These are phyloP conservation scores for Naganishia onofrii DNA, from an alignment of 768 basidiomycete species.

Conservation along the genomic window DNA sequence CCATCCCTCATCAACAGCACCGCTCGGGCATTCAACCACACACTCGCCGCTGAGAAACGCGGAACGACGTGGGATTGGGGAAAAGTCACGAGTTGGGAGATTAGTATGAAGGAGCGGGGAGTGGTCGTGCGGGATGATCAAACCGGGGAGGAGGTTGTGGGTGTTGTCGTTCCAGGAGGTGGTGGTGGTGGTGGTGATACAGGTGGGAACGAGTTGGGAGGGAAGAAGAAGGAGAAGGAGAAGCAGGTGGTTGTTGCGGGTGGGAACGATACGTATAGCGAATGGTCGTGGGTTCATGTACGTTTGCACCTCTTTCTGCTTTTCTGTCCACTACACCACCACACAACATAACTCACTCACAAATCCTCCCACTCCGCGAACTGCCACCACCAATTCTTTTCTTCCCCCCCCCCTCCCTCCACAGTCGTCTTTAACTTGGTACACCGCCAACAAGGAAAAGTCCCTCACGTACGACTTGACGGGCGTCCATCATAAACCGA, in stretches of 20 bases:
- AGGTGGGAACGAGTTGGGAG: not conserved
- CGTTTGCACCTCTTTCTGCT: not conserved
- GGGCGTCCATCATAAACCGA: slow-evolving; percentile 44
- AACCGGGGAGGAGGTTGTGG: slow-evolving; percentile 14
- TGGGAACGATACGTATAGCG: slow-evolving; percentile 4
- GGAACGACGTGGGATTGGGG: slow-evolving; percentile 36
- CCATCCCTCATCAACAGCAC: slow-evolving; percentile 30
- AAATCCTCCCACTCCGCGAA: not conserved
- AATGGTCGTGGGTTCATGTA: slow-evolving; percentile 45
- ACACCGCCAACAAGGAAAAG: slow-evolving; percentile 9
- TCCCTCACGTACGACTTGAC: slow-evolving; percentile 43
- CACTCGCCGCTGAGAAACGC: slow-evolving; percentile 34
- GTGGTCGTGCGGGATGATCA: slow-evolving; percentile 27
- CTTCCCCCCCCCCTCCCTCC: not conserved
- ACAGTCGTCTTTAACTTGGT: slow-evolving; percentile 30
- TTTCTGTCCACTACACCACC: too few species aligned
- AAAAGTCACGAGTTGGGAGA: slow-evolving; percentile 13
- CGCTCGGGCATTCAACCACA: slow-evolving; percentile 43
- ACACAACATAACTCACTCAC: not conserved
- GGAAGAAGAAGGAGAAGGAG: not conserved
- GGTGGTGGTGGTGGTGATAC: too few species aligned
- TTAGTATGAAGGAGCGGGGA: slow-evolving; percentile 35
- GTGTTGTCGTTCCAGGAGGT: not conserved
- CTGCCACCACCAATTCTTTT: too few species aligned
- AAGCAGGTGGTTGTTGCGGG: too few species aligned